Base-by-base conservation (phyloP, 208 protist genomes). In the Trypanosomatidae sp. region DNA sequence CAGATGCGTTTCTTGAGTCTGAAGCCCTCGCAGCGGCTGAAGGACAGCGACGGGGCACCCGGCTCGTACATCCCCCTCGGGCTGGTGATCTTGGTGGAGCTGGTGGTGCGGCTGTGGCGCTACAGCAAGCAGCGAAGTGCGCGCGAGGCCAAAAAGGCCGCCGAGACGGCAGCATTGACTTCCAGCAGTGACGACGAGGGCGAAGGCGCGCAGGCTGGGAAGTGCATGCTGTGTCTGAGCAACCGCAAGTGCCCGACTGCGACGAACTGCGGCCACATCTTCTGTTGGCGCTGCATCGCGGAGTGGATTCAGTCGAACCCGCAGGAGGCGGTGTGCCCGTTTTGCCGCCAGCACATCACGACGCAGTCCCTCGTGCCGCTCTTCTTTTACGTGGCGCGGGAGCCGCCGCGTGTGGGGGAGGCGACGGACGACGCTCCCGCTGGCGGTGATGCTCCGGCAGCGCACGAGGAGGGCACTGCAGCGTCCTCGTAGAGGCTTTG, bases 201-300 rank as follows among this genome's bases (percentile, higher is more conserved):
- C 56, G 82, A 89, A 58, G 52, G 73, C 41, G 73, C 65, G 22
- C 73, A 66, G 66, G 28, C 73, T 7, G 92, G 90, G 4, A 91
- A 90, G 76, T 97, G 92, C 81, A 94, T 94, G 89, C 64, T 97
- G 83, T 97, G 92, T 72, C 79, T 97, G 8, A 80, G 89, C 58
- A 80, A 87, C 53, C 82, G 90, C 65, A 92, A 88, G 76, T 86
- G 80, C 41, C 90, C 92, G 10, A 92, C 92, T 3, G 86, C 87
- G 39, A 95, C 90, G 4, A 83, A 81, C 60, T 97, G 92, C 66
- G 92, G 92, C 3, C 92, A 97, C 69, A 84, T 95, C 10, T 97
- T 95, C 71, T 97, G 92, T 76, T 97, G 92, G 91, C 74, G 79
- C 19, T 97, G 92, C 73, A 87, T 95, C 44, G 80, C 87, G 25